Base-by-base conservation (phyloP, 805 yeast genomes). In the Candida tammaniensis region DNA sequence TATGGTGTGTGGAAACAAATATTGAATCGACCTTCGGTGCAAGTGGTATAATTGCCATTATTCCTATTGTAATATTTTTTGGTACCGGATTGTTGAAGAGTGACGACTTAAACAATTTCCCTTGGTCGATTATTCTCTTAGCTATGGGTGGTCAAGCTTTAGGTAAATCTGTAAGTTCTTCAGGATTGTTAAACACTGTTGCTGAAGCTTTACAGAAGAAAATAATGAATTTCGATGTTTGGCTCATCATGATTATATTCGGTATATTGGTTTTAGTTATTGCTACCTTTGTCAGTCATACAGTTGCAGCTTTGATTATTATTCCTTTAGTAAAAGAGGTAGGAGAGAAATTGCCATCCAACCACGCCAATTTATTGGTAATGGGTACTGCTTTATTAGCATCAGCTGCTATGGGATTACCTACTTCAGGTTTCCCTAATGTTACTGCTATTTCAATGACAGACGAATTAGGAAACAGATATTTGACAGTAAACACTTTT, bases 71-170 rank as follows among this genome's bases (percentile, higher is more conserved):
- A 14, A 55, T 71, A 10, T 68, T 72, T 42, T 72, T 70, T 43
- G 77, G 76, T 15, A 64, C 76, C 10, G 77, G 77, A 1, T 49
- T 72, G 26, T 54, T 72, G 34, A 68, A 69, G 29, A 57, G 68
- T 4, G 70, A 65, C 13, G 78, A 72, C 42, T 62, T 72, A 39
- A 72, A 72, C 54, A 68, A 66, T 40, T 72, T 64, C 50, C 78
- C 78, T 9, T 72, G 78, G 78, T 58, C 68, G n/a, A 72, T 72
- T 44, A 74, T 72, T 12, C 59, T 71, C 32, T 62, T 72, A 44
- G 77, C 77, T 1, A 72, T 72, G 76, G 78, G 78, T 35, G 78
- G 78, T 48, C 61, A 69, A 39, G 76, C 76, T 3, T 59, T 72
- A 35, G 78, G 78, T 36, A 68, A 64, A 35, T 76, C 75, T 17